Evolutionary conservation across 805 yeast genomes (phyloP), one percentile per base, ranked within the genome.

Genomic region (Tetrapisispora pingtungensis): DNA sequence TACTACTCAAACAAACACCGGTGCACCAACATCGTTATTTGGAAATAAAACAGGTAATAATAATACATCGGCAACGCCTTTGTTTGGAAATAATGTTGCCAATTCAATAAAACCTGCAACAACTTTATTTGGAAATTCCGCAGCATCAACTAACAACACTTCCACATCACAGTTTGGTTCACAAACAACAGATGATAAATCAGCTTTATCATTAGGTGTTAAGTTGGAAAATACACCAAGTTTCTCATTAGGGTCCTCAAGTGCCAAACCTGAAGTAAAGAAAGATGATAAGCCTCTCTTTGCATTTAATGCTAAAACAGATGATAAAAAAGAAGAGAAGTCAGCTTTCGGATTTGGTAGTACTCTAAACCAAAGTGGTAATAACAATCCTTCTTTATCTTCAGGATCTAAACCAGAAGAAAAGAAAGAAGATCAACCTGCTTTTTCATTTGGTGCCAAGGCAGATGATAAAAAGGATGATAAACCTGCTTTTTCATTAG

Each of bases 201-300:
- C 31, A 8, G 39, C 40, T 32, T 41, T 35, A 7, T 37, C 48
- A 18, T 43, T 48, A 48, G 56, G 32, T 31, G 33, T 4, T 13
- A 40, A 46, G 7, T 17, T 48, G n/a, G 20, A 36, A 13, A 13
- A 20, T 24, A 36, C 17, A 27, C 22, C 40, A 27, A 13, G 13
- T 10, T 22, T 35, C 3, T 22, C 17, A 4, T 27, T 38, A 28
- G 32, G 42, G 8, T 2, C 36, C 4, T 22, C 26, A 6, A 8
- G 7, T 22, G 8, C 26, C 5, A 32, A 24, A 7, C 4, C 44
- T 24, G 41, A 26, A 17, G 40, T 13, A 17, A 36, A 34, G 6
- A 36, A 41, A 7, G 41, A 43, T 22, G 36, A 35, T 10, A 35
- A 35, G 18, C 48, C 57, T 7, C 41, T 50, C 2, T 44, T 52